phyloP scores from a whole-genome alignment of 106 monocot species.

The Acanthochlamys bracteata region DNA sequence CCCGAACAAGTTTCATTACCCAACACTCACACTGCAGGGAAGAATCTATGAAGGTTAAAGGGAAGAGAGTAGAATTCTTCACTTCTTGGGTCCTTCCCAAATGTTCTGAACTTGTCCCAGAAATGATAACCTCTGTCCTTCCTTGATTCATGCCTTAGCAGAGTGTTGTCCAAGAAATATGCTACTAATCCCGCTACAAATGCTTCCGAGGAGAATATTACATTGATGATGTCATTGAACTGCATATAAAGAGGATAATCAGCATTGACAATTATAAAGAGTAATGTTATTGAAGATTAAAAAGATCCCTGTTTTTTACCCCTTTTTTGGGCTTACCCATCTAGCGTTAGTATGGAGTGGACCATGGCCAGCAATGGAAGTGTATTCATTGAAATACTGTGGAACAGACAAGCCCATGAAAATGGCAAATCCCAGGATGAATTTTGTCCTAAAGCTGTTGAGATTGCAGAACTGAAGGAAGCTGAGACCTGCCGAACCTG shows the following conservation, averaged over 20 bases:
- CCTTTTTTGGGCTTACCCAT: slow-evolving; percentile 58
- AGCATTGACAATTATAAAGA: background rate
- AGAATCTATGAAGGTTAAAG: slow-evolving; percentile 62
- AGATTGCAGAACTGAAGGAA: slow-evolving; percentile 97
- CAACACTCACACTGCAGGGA: slow-evolving; percentile 47
- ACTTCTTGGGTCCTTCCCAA: slow-evolving; percentile 45
- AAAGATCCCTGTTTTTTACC: background rate
- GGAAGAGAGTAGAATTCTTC: slow-evolving; percentile 75
- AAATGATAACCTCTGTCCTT: slow-evolving; percentile 59
- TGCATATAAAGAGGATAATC: slow-evolving; percentile 9
- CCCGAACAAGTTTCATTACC: too few species aligned
- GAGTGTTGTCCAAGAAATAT: slow-evolving; percentile 61
- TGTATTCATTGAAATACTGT: slow-evolving; percentile 99
- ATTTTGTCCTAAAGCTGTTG: slow-evolving; percentile 90
- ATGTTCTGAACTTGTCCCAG: slow-evolving; percentile 72
- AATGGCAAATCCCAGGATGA: slow-evolving; percentile 84
- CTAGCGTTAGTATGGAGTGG: slow-evolving; percentile 74
- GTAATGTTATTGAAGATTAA: background rate
- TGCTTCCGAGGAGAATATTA: slow-evolving; percentile 68
- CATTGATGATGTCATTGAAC: slow-evolving; percentile 78
- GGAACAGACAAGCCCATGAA: slow-evolving; percentile 94
- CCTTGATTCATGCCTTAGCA: slow-evolving; percentile 34
- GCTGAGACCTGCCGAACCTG: slow-evolving; percentile 74
- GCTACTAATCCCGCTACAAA: slow-evolving; percentile 58
- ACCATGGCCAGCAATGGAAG: slow-evolving; percentile 88